Conservation (phyloP, 208 protist species). For the Porcisia hertigi region DNA sequence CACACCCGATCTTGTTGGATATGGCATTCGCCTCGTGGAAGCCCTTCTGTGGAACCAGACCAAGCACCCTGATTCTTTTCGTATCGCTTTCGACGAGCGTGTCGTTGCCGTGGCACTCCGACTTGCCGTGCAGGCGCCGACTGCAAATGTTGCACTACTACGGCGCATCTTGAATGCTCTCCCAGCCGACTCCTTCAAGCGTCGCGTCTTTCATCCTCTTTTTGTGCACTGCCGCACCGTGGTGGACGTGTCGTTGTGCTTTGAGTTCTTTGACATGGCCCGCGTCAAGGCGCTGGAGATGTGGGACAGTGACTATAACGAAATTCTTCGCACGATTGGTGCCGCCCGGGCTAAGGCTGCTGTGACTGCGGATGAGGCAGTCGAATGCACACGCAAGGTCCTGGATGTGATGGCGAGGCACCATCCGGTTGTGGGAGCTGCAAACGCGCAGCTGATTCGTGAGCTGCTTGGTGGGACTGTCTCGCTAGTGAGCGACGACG, state of each 20-base stretch:
- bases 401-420: conserved; percentile 60
- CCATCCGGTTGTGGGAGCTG: conserved; percentile 73
- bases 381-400: neutral
- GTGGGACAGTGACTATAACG: conserved; percentile 82
- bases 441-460: conserved; percentile 56
- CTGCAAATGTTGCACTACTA: conserved; percentile 33
- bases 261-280: conserved; percentile 47
- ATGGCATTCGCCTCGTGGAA: conserved; percentile 34
- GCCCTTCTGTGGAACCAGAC: conserved; percentile 29
- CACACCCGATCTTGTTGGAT: conserved; percentile 25
- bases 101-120: conserved; percentile 74
- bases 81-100: conserved; percentile 57
- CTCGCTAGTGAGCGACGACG: conserved; percentile 21
- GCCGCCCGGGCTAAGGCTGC: neutral
- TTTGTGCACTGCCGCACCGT: conserved; percentile 44
- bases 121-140: conserved; percentile 24
- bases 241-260: conserved; percentile 38
- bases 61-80: conserved; percentile 28
- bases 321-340: conserved; percentile 45
- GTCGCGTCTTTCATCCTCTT: conserved; percentile 69
- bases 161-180: conserved; percentile 47
- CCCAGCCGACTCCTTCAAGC: conserved; percentile 51
- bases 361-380: neutral
- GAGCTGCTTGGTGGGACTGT: conserved; percentile 49
- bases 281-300: conserved; percentile 52